A percentile compares a stretch with the other conserved stretches of the same genome.
Conservation (phyloP, 352 stramenopile species). For the Globisporangium spinosum region DNA sequence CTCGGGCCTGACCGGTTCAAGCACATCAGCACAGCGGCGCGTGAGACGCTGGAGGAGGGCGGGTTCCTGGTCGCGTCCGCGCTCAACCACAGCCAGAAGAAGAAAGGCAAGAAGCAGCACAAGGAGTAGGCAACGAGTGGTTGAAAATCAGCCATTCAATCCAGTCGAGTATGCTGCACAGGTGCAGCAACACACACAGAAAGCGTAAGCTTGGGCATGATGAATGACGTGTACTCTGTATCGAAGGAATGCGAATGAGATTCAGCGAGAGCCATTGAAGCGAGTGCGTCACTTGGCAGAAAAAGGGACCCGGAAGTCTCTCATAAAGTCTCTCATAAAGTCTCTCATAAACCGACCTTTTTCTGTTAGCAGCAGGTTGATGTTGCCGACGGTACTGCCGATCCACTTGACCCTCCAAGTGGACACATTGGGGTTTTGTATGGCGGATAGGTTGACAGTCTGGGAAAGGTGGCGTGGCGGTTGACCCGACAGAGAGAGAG, state of each 20-base stretch:
- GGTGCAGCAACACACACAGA: not conserved
- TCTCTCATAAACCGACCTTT: constrained; percentile 5
- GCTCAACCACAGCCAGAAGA: constrained; percentile 35
- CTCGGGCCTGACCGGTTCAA: constrained; percentile 86
- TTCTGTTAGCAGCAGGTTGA: not conserved
- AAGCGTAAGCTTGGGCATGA: not conserved
- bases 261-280: constrained; percentile 1
- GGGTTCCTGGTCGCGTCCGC: constrained; percentile 40
- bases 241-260: not conserved
- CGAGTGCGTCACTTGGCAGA: constrained; percentile 7
- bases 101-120: constrained; percentile 45
- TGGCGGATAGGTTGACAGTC: not conserved
- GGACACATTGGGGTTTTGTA: not conserved
- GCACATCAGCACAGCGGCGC: constrained; percentile 73
- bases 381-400: constrained; percentile 4
- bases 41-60: constrained; percentile 70
- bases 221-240: not conserved
- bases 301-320: constrained; percentile 15
- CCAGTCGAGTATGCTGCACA: not conserved
- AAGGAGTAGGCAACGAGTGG: not conserved
- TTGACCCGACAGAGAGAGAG: not conserved
- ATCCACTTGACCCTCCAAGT: not conserved
- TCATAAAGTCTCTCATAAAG: constrained; percentile 15
- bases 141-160: not conserved
- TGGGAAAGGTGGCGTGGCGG: no score